Evolutionary conservation across 1,139 yeast genomes (phyloP), one percentile per base, ranked within the genome.

Genomic region (Suhomyces kunorum): DNA sequence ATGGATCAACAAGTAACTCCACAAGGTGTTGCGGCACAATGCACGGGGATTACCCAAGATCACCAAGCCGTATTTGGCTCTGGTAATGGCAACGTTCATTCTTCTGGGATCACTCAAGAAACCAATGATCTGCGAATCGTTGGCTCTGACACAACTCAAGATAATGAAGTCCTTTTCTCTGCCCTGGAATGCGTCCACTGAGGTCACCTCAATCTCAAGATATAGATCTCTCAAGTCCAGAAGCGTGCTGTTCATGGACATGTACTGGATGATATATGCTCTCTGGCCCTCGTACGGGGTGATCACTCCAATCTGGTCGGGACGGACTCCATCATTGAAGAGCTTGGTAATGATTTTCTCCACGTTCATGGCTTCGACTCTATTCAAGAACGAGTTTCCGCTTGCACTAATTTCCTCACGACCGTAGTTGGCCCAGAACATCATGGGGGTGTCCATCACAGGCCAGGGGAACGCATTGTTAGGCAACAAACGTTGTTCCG

Each of bases 281-380:
- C 96, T 71, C 65, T 90, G 98, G 24, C 96, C 97, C 61, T 88
- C 96, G 61, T 90, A 90, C 0, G 98, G 97, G 4, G 98, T 89
- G 40, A 90, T 83, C 27, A 90, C 85, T 58, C 97, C 97, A 57
- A 90, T 89, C 58, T 88, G 95, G 13, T 75, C 76, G 0, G 96
- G 89, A 38, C 68, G 63, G 9, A 89, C 78, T n/a, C 96, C 96
- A 51, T 87, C 90, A 49, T 73, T 78, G 61, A 88, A 85, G 42
- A 89, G 69, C 47, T 78, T 71, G 1, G 92, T 81, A 28, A 90
- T 81, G 23, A 86, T 71, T 58, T 85, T 83, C 61, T 88, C 96
- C 52, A 89, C 87, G 55, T 85, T 87, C 81, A 86, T 82, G 1
- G 97, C 96, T 63, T 90, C 98, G 14, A 87, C 84, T 53, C 96